Percentiles rank a stretch among this genome's conserved stretches.
phyloP scores from a whole-genome alignment of 495 filamentous ascomycete species.

The Neurospora sp. region DNA sequence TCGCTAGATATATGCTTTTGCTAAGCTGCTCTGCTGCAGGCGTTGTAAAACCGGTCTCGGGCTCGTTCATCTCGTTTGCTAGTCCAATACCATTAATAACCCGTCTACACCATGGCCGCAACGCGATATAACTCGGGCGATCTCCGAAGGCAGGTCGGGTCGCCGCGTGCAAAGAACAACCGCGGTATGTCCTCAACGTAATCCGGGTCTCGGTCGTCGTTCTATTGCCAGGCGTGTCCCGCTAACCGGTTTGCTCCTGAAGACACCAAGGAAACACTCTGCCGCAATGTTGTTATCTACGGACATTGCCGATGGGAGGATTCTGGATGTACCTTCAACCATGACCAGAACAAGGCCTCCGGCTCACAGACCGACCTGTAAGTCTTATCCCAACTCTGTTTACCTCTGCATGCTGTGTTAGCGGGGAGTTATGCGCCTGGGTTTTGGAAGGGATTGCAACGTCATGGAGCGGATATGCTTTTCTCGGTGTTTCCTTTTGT shows the following conservation, averaged over 20 bases:
- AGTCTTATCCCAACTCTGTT: constrained; percentile 13
- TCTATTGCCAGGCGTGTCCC: neutral
- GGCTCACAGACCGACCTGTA: constrained; percentile 50
- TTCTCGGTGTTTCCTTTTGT: neutral
- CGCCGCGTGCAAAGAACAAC: constrained; percentile 39
- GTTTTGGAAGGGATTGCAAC: neutral
- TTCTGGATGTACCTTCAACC: constrained; percentile 85
- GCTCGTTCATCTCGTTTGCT: constrained; percentile 7
- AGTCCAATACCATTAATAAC: constrained; percentile 3
- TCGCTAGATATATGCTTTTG: neutral
- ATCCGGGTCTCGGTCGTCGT: constrained; percentile 1
- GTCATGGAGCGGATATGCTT: neutral
- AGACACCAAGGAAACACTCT: constrained; percentile 73
- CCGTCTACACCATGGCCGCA: constrained; percentile 28
- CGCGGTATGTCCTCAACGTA: constrained; percentile 29
- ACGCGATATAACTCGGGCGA: constrained; percentile 33
- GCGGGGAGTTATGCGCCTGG: neutral
- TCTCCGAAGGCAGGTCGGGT: constrained; percentile 38
- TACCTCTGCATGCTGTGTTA: neutral
- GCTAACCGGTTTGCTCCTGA: constrained; percentile 2
- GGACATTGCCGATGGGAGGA: constrained; percentile 88
- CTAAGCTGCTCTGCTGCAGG: constrained; percentile 12
- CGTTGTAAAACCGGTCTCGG: constrained; percentile 21
- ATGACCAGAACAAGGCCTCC: constrained; percentile 57
- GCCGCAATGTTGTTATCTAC: constrained; percentile 89